Percentiles rank a stretch among this genome's conserved stretches.
These are phyloP conservation scores for Shiraia sp. DNA, from an alignment of 2,329 filamentous ascomycete genomes.

Conservation along the genomic window DNA sequence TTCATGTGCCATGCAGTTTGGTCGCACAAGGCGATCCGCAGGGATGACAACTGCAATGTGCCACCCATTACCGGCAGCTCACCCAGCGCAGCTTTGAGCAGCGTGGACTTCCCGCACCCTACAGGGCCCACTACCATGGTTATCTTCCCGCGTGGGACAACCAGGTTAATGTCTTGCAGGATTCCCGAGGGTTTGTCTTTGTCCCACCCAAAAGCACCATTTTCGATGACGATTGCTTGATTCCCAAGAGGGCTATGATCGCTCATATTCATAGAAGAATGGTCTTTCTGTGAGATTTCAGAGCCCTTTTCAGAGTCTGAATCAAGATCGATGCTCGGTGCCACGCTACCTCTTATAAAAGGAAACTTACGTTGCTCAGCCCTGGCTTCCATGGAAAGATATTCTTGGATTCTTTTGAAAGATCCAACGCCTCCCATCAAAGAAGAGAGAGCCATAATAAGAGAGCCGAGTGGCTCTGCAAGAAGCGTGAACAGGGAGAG, in stretches of 20 bases:
- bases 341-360: conserved; percentile 18
- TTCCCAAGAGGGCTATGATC: conserved; percentile 22
- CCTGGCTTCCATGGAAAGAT: conserved; percentile 39
- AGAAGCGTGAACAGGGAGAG: conserved; percentile 53
- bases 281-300: conserved; percentile 27
- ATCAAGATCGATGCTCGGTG: conserved; percentile 18
- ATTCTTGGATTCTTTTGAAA: conserved; percentile 53
- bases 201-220: conserved; percentile 55
- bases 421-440: conserved; percentile 52
- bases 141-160: conserved; percentile 48
- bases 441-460: conserved; percentile 52
- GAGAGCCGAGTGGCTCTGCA: conserved; percentile 50
- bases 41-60: conserved; percentile 32
- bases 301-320: conserved; percentile 32
- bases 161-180: conserved; percentile 48
- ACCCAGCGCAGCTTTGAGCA: conserved; percentile 43
- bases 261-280: conserved; percentile 20
- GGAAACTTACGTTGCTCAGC: conserved; percentile 28
- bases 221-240: conserved; percentile 47
- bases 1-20: conserved; percentile 46
- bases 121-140: conserved; percentile 57
- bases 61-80: conserved; percentile 40
- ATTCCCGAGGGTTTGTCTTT: conserved; percentile 42
- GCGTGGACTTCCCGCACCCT: conserved; percentile 58
- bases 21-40: conserved; percentile 43